Conservation (phyloP, 1,139 yeast genomes). For the Suhomyces choctaworum region DNA sequence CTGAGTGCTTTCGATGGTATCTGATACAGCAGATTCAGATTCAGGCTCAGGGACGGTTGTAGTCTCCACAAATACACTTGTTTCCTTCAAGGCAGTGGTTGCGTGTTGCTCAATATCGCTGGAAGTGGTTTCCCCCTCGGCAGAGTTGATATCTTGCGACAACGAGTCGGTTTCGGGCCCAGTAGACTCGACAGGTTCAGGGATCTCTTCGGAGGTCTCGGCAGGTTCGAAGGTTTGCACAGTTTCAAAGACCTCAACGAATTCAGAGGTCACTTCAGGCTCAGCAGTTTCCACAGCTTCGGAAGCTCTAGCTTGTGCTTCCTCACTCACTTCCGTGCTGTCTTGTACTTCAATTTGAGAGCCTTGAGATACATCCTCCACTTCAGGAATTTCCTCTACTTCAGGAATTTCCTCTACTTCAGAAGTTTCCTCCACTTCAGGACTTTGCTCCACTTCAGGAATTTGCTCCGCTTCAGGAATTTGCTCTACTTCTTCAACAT, state of each 20-base stretch:
- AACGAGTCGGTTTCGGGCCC: too few relatives aligned
- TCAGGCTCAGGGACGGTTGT: conserved; percentile 1
- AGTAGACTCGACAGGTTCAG: background rate
- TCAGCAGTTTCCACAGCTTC: background rate
- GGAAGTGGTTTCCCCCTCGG: too few relatives aligned
- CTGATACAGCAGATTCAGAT: conserved; percentile 1
- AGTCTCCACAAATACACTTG: too few relatives aligned
- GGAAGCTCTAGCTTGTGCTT: too few relatives aligned
- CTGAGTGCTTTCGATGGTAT: conserved; percentile 3
- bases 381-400: conserved; percentile 5
- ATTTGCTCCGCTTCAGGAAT: background rate
- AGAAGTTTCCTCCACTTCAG: conserved; percentile 1
- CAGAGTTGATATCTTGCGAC: too few relatives aligned
- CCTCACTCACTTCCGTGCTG: too few relatives aligned
- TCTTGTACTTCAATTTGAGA: conserved; percentile 6
- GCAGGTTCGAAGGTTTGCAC: conserved; percentile 1
- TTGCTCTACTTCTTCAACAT: background rate
- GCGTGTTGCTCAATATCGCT: too few relatives aligned
- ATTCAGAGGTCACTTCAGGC: background rate
- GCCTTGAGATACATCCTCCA: conserved; percentile 2
- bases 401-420: background rate
- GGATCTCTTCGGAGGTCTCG: conserved; percentile 2
- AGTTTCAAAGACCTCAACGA: background rate
- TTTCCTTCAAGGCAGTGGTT: too few relatives aligned
- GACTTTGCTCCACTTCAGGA: background rate